A percentile compares a stretch with the other conserved stretches of the same genome.
phyloP scores from a whole-genome alignment of 2,329 filamentous ascomycete genomes.

The Waltergamsia citrina region DNA sequence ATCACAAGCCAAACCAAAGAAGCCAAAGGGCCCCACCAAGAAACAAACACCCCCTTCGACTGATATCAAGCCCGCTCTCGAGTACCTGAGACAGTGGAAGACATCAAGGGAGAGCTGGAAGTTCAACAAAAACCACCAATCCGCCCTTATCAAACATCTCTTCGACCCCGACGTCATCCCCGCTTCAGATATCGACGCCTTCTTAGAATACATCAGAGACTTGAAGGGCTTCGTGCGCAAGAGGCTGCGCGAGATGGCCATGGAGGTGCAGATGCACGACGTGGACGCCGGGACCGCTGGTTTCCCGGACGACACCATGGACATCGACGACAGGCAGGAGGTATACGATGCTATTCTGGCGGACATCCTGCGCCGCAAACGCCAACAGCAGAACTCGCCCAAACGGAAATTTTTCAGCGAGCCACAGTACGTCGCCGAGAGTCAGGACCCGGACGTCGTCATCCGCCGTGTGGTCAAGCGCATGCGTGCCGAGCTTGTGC shows the following conservation, averaged over 20 bases:
- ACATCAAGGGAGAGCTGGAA: slow-evolving; percentile 69
- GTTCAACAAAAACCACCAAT: slow-evolving; percentile 92
- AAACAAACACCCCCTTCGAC: slow-evolving; percentile 24
- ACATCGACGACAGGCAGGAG: slow-evolving; percentile 38
- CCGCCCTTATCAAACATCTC: slow-evolving; percentile 71
- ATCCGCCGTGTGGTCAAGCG: slow-evolving; percentile 51
- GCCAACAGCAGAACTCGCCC: slow-evolving; percentile 20
- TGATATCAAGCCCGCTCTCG: slow-evolving; percentile 55
- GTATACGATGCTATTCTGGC: slow-evolving; percentile 46
- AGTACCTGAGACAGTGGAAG: slow-evolving; percentile 71
- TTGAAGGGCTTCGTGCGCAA: slow-evolving; percentile 67
- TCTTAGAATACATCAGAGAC: slow-evolving; percentile 71
- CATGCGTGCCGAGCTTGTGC: slow-evolving; percentile 50
- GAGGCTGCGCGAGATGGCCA: slow-evolving; percentile 57
- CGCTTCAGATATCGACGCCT: slow-evolving; percentile 54
- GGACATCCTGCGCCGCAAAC: slow-evolving; percentile 29
- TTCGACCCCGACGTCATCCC: slow-evolving; percentile 67
- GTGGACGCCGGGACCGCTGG: slow-evolving; percentile 36
- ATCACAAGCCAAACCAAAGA: slow-evolving; percentile 19
- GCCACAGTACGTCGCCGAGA: slow-evolving; percentile 37
- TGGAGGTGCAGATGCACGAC: slow-evolving; percentile 49
- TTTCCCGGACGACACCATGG: slow-evolving; percentile 39
- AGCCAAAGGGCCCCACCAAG: slow-evolving; percentile 27
- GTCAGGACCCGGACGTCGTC: slow-evolving; percentile 35
- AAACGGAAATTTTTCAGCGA: slow-evolving; percentile 45